Base-by-base conservation (phyloP, 345 rosid species). In the Acer campestre region DNA sequence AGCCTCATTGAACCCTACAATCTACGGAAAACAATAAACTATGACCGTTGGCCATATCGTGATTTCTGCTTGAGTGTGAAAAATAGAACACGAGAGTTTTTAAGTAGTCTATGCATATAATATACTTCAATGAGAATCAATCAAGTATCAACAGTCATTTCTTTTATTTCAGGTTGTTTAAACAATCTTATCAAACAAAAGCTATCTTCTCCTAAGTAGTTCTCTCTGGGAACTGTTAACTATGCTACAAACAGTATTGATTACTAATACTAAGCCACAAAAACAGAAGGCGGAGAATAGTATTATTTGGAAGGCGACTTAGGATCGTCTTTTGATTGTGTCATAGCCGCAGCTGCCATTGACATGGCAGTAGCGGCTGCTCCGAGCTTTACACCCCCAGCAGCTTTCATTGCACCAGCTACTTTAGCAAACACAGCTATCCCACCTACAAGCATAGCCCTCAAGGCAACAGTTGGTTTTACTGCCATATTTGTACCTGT, bases 381-480 rank as follows among this genome's bases (percentile, higher is more conserved):
- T 67, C 98, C 97, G 3, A 95, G 85, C 89, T 95, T 95, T 9
- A 68, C 97, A 67, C 97, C 93, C 31, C 98, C 95, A 13, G 94
- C 98, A 3, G 97, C 98, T 79, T 94, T 94, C 98, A 94, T 87
- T 18, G 71, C 94, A 53, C 88, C 93, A 9, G 94, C 95, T 53
- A 91, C 82, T 84, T 94, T 93, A 0, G 98, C 95, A 76, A 90
- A 89, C 74, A 84, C 85, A 2, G 98, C 98, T 42, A 94, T 65
- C 42, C 97, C 97, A 38, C 98, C 97, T 16, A 95, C 97, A 16
- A 95, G 80, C 3, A 88, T 71, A 68, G 94, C 98, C 83, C 98
- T 91, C 79, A 94, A 80, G 27, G 93, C 97, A 35, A 94, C 95
- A 1, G 98, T 90, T n/a, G 98, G 97, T 82, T 93, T 94, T 78